Percentiles rank a stretch among this genome's conserved stretches.
Evolutionary conservation across 2,329 filamentous ascomycete genomes (phyloP).

Genomic region (Ilyonectria mors-panacis): DNA sequence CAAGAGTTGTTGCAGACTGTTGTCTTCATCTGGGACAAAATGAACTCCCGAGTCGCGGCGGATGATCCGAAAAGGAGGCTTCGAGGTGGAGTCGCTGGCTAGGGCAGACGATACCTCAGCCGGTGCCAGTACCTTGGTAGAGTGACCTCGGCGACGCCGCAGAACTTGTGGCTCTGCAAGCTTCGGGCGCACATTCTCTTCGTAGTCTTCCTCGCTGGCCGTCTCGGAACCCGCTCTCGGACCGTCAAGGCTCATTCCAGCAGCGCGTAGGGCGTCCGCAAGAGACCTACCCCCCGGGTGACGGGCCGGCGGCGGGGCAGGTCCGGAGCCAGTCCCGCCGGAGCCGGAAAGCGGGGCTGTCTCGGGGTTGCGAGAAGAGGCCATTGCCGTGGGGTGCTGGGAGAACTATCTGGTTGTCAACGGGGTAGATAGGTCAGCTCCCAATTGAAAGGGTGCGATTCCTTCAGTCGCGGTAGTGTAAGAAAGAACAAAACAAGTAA

Average conservation of each 20-base stretch:
- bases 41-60: slow-evolving; percentile 45
- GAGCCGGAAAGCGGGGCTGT: slow-evolving; percentile 29
- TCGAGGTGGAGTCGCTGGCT: slow-evolving; percentile 18
- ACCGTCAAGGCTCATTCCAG: slow-evolving; percentile 43
- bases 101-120: slow-evolving; percentile 30
- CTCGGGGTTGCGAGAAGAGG: slow-evolving; percentile 20
- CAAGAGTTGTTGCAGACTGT: slow-evolving; percentile 48
- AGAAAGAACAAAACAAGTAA: background rate
- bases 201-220: slow-evolving; percentile 63
- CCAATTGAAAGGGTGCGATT: background rate
- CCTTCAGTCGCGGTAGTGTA: background rate
- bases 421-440: background rate
- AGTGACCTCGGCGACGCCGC: slow-evolving; percentile 36
- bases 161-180: slow-evolving; percentile 39
- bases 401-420: background rate
- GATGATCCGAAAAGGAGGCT: background rate
- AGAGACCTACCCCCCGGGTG: slow-evolving; percentile 45
- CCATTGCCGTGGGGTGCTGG: slow-evolving; percentile 36
- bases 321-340: slow-evolving; percentile 4
- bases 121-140: background rate
- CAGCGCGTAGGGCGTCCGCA: slow-evolving; percentile 46
- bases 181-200: slow-evolving; percentile 53
- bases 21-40: slow-evolving; percentile 49
- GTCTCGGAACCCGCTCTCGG: slow-evolving; percentile 54
- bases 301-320: slow-evolving; percentile 21